Evolutionary conservation across 768 basidiomycete species (phyloP), one percentile per base, ranked within the genome.

Genomic region (Scleroderma bovista): DNA sequence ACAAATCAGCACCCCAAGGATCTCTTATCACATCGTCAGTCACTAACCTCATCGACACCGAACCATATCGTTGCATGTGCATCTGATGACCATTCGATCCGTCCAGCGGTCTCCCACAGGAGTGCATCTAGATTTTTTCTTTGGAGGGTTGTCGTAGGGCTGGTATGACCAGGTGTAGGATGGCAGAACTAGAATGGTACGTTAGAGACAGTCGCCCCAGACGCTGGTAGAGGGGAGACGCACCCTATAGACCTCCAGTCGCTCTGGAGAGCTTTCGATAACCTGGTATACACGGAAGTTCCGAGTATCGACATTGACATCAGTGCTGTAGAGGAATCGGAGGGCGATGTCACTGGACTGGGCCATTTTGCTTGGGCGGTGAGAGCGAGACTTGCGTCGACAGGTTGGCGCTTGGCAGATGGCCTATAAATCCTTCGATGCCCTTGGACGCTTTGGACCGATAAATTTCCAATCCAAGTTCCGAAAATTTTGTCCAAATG

Each of bases 71-170:
- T 72, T 6, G 73, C 75, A 45, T 72, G 75, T 43, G 65, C 62
- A 43, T 67, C 63, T 4, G 76, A 74, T 37, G 63, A 62, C 80
- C 80, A 82, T 44, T 77, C 74, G 49, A 82, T 73, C 32, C 73
- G 65, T 3, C 80, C 81, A 3, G 78, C 79, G 16, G 70, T 69
- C 58, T 82, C 80, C 55, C 76, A 80, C 17, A 68, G 56, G 15
- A 60, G 47, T 1, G 75, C 78, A 7, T 56, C 57, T 11, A 69
- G 44, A 56, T 81, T 80, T 54, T 69, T 75, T 45, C 79, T 73
- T 48, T 72, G 69, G 48, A 76, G 77, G 4, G 72, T 72, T 5
- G 79, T 80, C 11, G 67, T 68, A 1, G 75, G 73, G 16, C 52
- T 65, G 33, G 62, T 60, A 31, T 69, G 59, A 29, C 75, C 75